Percentiles rank a stretch among this genome's conserved stretches.
Evolutionary conservation across 148 eudicot species (phyloP).

Genomic region (Camellia granthamiana): DNA sequence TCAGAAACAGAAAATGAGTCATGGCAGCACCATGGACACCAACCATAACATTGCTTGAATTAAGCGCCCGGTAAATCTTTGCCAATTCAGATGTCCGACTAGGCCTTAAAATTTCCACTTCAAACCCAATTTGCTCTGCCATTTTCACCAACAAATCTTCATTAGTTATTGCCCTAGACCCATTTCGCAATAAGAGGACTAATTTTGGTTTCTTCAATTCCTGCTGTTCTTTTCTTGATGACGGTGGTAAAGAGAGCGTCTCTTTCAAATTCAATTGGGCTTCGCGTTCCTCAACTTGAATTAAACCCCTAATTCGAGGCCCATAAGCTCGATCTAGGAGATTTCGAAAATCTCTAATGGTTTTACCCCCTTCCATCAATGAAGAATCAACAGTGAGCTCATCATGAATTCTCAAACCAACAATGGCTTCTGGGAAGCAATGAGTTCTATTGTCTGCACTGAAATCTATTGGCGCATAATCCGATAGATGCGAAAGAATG

Average conservation of each 20-base stretch:
- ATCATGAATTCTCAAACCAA: constrained; percentile 77
- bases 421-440: constrained; percentile 85
- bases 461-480: constrained; percentile 59
- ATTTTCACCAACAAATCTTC: constrained; percentile 57
- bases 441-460: constrained; percentile 54
- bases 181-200: constrained; percentile 64
- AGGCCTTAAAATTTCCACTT: constrained; percentile 57
- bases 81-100: constrained; percentile 62
- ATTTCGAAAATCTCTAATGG: constrained; percentile 58
- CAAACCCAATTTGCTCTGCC: constrained; percentile 68
- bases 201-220: constrained; percentile 48
- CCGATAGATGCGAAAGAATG: constrained; percentile 62
- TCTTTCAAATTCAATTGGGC: constrained; percentile 12
- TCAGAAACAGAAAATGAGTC: constrained; percentile 78
- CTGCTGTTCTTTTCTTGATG: constrained; percentile 17
- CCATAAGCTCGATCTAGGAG: constrained; percentile 66
- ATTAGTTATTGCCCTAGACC: constrained; percentile 67
- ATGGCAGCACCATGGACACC: constrained; percentile 97
- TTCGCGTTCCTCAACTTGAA: constrained; percentile 54
- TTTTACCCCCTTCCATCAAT: constrained; percentile 43
- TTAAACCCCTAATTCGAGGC: constrained; percentile 64
- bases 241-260: constrained; percentile 16
- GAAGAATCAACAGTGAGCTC: constrained; percentile 70
- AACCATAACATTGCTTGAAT: constrained; percentile 75
- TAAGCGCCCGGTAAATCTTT: constrained; percentile 52